Evolutionary conservation across 495 filamentous ascomycete species (phyloP), one percentile per base, ranked within the genome.

Genomic region (Glarea lozoyensis): DNA sequence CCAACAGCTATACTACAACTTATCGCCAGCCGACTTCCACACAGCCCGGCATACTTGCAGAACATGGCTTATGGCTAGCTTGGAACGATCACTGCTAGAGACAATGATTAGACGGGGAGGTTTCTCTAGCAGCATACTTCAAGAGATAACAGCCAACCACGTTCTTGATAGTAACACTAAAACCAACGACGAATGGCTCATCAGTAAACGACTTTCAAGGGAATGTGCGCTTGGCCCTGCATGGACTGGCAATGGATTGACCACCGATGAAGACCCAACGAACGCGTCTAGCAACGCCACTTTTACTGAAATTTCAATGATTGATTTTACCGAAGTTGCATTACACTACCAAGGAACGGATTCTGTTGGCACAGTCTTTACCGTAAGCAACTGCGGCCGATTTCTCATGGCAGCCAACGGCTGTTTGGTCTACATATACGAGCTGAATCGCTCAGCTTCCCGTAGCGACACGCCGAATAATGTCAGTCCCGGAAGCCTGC

Each of bases 1-100:
- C 0, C 68, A 81, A 30, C 64, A 75, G 3, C 75, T 86, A 3
- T 78, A 74, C 45, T 45, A 42, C 9, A 62, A 72, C 47, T 60
- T 84, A 4, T 56, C 60, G 10, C 79, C 82, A 0, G 43, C 63
- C 4, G 78, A 82, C 50, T 85, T 86, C 53, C 69, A 86, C 51
- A 68, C 75, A 48, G 79, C 81, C 10, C 68, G 82, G 35, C 72
- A 76, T 40, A 72, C 73, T 7, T 86, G 83, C 49, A 72, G 70
- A 35, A 63, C 63, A 36, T 88, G 81, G 83, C 77, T 82, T 67
- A 64, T 69, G 11, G 69, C 71, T 24, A 78, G 79, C 30, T 60
- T 86, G n/a, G 62, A 81, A 19, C 51, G 54, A 27, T 56, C 48
- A 0, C 49, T 86, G 6, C 61, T 86, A 17, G 57, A 64, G 4